Base-by-base conservation (phyloP, 2,329 filamentous ascomycete genomes). In the Pseudogymnoascus sp. region DNA sequence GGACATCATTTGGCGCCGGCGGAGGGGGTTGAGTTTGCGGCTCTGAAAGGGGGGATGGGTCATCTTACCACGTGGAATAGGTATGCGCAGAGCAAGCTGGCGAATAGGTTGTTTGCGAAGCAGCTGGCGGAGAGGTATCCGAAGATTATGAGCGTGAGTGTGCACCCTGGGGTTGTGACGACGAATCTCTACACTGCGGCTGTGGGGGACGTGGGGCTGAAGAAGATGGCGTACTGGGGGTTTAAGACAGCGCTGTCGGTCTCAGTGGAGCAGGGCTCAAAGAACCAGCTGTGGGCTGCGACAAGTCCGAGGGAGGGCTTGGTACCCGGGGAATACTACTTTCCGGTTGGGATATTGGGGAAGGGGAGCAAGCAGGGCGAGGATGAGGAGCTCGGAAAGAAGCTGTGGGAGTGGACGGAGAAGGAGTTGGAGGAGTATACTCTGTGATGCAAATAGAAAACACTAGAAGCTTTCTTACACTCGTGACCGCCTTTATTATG, bases 31-130 rank as follows among this genome's bases (percentile, higher is more conserved):
- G 44, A 66, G 10, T 73, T 74, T 35, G 64, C 69, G 17, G 64
- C 68, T 13, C 64, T 71, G 29, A 71, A 70, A 60, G 11, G 57
- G 7, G 29, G 21, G 13, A 37, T 39, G 37, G 33, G 9, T 2
- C 15, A 37, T 3, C 13, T 54, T 1, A 59, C 61, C 4, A 61
- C 61, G n/a, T 75, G 73, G 68, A 61, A 62, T 4, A 69, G 73
- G 10, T 78, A 78, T 64, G 78, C 76, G 0, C 76, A 79, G 63
- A 75, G 73, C 62, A 82, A 81, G 67, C 68, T 81, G 3, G 79
- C 80, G 0, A 78, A 80, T 64, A 64, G 80, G 4, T 67, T 80
- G 2, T 79, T 76, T 65, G 72, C 75, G 3, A 67, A 69, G 5
- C 73, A 77, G 60, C 65, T 81, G 7, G 74, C 77, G 3, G 64